These are phyloP conservation scores for Sphaerulina vaccinii DNA, from an alignment of 2,329 filamentous ascomycete genomes.

Conservation along the genomic window DNA sequence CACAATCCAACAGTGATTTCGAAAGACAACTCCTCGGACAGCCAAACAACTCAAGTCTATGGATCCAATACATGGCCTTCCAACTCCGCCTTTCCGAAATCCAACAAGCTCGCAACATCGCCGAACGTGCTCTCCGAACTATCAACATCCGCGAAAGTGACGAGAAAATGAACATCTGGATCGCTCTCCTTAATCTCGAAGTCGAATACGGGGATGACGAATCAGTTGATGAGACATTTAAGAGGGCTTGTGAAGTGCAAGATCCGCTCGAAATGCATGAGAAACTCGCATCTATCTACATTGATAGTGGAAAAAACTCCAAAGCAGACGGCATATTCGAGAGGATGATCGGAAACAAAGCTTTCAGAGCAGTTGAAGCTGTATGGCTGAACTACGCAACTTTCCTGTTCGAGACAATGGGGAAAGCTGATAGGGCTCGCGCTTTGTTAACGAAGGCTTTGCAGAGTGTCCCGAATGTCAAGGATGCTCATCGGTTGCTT, in stretches of 20 bases:
- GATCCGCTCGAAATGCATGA: constrained; percentile 87
- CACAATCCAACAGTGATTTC: constrained; percentile 86
- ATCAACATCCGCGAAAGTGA: constrained; percentile 89
- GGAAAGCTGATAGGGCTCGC: constrained; percentile 70
- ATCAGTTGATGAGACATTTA: constrained; percentile 80
- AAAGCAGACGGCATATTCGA: constrained; percentile 90
- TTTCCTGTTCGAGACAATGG: constrained; percentile 76
- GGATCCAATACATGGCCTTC: constrained; percentile 99
- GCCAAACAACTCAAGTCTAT: constrained; percentile 87
- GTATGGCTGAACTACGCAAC: constrained; percentile 95
- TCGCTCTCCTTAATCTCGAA: constrained; percentile 90
- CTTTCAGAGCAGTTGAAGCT: constrained; percentile 70
- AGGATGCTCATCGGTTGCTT: constrained; percentile 67
- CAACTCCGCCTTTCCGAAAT: constrained; percentile 90
- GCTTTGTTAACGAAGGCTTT: constrained; percentile 78
- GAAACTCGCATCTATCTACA: constrained; percentile 88
- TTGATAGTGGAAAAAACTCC: constrained; percentile 80
- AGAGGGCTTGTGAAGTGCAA: constrained; percentile 89
- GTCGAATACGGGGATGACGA: constrained; percentile 78
- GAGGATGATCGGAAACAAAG: constrained; percentile 79
- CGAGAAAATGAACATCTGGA: constrained; percentile 94
- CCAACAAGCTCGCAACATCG: constrained; percentile 81
- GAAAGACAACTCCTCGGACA: constrained; percentile 89
- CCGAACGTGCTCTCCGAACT: constrained; percentile 83
- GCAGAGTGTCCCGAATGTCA: constrained; percentile 76